phyloP scores from a whole-genome alignment of 2,329 filamentous ascomycete species.

The Cladosporium cucumerinum region DNA sequence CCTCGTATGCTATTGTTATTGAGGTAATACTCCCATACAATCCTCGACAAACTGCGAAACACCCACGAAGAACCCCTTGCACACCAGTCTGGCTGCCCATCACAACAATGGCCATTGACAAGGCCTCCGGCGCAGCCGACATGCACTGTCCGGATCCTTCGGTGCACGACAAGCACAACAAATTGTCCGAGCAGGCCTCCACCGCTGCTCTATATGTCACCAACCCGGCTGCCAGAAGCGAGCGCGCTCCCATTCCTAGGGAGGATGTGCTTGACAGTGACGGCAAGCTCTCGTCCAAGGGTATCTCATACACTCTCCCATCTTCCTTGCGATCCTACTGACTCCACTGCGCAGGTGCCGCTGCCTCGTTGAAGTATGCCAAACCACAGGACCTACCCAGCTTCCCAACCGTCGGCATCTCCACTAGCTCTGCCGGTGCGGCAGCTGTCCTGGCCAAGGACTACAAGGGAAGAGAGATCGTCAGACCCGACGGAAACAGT shows the following conservation, averaged over 20 bases:
- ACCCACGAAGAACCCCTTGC: neutral
- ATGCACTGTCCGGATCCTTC: constrained; percentile 45
- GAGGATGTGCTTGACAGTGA: constrained; percentile 47
- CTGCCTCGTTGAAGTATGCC: constrained; percentile 66
- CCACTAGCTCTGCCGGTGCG: constrained; percentile 60
- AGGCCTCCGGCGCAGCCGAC: constrained; percentile 14
- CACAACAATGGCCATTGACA: constrained; percentile 22
- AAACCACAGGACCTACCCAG: constrained; percentile 70
- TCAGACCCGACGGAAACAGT: constrained; percentile 59
- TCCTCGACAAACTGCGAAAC: neutral
- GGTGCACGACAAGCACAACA: constrained; percentile 37
- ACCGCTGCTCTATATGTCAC: constrained; percentile 59
- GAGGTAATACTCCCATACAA: neutral
- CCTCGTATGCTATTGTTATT: neutral
- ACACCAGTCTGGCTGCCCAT: neutral
- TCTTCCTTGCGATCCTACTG: constrained; percentile 11
- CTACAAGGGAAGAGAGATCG: constrained; percentile 59
- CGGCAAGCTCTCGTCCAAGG: constrained; percentile 56
- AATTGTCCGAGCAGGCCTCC: constrained; percentile 53
- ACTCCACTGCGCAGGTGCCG: constrained; percentile 48
- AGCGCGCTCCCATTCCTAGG: constrained; percentile 26
- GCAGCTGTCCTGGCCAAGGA: constrained; percentile 59
- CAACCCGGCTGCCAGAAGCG: constrained; percentile 28
- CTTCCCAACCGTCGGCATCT: constrained; percentile 67
- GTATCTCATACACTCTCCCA: constrained; percentile 38